phyloP scores from a whole-genome alignment of 1,284 basidiomycete species.

The Ganoderma leucocontextum region DNA sequence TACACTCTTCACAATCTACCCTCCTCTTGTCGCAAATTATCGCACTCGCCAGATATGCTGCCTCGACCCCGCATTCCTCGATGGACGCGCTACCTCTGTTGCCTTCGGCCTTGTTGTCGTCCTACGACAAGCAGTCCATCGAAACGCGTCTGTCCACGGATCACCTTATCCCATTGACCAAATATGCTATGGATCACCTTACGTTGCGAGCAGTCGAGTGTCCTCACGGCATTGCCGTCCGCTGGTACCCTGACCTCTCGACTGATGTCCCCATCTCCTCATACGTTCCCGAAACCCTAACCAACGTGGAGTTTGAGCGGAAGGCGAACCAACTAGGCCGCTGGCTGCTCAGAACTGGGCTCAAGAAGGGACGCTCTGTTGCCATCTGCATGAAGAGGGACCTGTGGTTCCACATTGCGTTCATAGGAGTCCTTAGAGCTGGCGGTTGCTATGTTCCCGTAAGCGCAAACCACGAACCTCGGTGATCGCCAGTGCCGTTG shows the following conservation, averaged over 20 bases:
- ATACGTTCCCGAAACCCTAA: constrained; percentile 36
- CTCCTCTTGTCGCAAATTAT: constrained; percentile 41
- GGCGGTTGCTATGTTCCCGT: constrained; percentile 66
- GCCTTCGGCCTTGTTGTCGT: constrained; percentile 44
- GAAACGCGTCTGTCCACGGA: constrained; percentile 38
- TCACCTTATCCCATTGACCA: constrained; percentile 39
- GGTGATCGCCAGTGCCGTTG: background rate
- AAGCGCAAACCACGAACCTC: constrained; percentile 1
- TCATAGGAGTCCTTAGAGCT: constrained; percentile 58
- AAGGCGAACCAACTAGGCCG: constrained; percentile 52
- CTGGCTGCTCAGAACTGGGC: constrained; percentile 50
- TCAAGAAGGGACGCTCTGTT: constrained; percentile 53
- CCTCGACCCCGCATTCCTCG: constrained; percentile 11
- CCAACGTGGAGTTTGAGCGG: constrained; percentile 50
- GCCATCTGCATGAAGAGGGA: constrained; percentile 59
- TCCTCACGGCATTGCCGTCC: constrained; percentile 47
- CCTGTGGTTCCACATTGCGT: constrained; percentile 52
- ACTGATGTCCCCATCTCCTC: constrained; percentile 37
- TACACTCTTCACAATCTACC: constrained; percentile 35
- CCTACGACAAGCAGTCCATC: constrained; percentile 42
- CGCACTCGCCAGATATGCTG: constrained; percentile 29
- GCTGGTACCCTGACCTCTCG: constrained; percentile 50
- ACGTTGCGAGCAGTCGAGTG: constrained; percentile 40
- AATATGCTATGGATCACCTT: constrained; percentile 51
- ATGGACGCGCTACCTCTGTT: constrained; percentile 40